These are phyloP conservation scores for Cucumis cinereus DNA, from an alignment of 306 rosid species.

Conservation along the genomic window DNA sequence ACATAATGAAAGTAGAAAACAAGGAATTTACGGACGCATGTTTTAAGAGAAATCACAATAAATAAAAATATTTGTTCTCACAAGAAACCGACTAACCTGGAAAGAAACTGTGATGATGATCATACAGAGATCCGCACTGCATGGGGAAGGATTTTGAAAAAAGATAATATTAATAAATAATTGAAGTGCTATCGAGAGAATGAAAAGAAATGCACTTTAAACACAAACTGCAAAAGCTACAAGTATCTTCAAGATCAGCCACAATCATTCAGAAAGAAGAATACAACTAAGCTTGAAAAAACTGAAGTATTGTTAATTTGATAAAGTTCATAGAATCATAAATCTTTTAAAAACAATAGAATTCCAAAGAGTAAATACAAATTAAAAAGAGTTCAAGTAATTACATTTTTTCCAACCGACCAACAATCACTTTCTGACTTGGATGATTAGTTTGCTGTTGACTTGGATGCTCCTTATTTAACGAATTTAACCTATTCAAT, in stretches of 20 bases:
- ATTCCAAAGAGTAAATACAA: background rate
- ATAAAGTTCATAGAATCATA: background rate
- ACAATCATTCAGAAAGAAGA: background rate
- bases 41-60: background rate
- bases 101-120: conserved; percentile 34
- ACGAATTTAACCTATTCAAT: background rate
- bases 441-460: too few relatives aligned
- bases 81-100: conserved; percentile 32
- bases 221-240: background rate
- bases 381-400: background rate
- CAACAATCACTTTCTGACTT: background rate
- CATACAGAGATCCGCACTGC: conserved; percentile 48
- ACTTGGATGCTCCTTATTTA: background rate
- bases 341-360: background rate
- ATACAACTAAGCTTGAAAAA: background rate
- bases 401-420: background rate
- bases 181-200: background rate
- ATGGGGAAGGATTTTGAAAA: background rate
- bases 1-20: background rate
- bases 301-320: background rate
- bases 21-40: background rate
- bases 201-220: background rate
- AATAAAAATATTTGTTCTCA: background rate
- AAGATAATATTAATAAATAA: background rate
- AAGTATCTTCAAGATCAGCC: background rate